Evolutionary conservation across 169 alveolate species (phyloP).

Genomic region (Babesia sp.): DNA sequence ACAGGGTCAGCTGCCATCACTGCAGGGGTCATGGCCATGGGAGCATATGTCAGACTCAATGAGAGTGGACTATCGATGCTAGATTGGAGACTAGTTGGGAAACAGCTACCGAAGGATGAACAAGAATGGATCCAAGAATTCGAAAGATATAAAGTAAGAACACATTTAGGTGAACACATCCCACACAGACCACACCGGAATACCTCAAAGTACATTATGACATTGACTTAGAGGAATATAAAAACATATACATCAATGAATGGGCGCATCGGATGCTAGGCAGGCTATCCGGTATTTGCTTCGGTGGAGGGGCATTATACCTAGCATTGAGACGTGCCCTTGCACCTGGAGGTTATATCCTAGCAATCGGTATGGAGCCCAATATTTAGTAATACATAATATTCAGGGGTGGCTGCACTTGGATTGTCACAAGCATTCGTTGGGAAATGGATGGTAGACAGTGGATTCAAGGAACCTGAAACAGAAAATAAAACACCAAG

Average conservation of each 20-base stretch:
- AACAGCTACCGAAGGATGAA: conserved; percentile 77
- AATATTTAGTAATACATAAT: neutral
- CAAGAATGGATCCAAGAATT: conserved; percentile 87
- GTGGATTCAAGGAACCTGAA: conserved; percentile 75
- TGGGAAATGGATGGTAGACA: conserved; percentile 82
- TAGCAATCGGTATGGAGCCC: conserved; percentile 55
- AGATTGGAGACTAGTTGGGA: conserved; percentile 86
- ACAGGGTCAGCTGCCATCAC: conserved; percentile 72
- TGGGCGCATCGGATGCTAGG: conserved; percentile 90
- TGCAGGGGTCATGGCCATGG: conserved; percentile 79
- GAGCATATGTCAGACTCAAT: conserved; percentile 89
- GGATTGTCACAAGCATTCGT: conserved; percentile 78
- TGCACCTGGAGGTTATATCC: conserved; percentile 62
- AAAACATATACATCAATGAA: conserved; percentile 83
- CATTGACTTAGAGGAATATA: conserved; percentile 85
- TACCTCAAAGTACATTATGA: conserved; percentile 82
- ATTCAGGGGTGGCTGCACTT: conserved; percentile 48
- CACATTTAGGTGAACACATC: neutral
- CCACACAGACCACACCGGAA: conserved; percentile 83
- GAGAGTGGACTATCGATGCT: conserved; percentile 91
- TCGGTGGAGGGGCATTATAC: conserved; percentile 77
- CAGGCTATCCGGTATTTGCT: conserved; percentile 80
- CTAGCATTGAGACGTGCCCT: conserved; percentile 76
- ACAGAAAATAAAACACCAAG: conserved; percentile 77
- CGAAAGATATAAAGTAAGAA: conserved; percentile 74